phyloP scores from a whole-genome alignment of 345 rosid species.

The Corchorus olitorius region DNA sequence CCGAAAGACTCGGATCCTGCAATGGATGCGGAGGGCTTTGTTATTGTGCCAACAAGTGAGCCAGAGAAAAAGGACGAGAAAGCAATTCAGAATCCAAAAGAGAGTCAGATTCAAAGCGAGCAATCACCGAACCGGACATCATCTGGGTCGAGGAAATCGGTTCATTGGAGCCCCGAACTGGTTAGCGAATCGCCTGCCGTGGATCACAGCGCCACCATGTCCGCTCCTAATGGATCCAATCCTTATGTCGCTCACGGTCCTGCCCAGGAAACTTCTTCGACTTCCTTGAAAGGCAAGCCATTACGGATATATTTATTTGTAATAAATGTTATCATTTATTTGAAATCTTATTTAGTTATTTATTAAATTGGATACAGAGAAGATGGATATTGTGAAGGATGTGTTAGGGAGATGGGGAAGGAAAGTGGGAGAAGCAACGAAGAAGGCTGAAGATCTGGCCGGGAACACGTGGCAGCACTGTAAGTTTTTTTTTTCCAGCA shows the following conservation, averaged over 20 bases:
- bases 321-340: neutral
- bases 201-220: constrained; percentile 22
- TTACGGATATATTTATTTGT: neutral
- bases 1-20: constrained; percentile 28
- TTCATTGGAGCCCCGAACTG: constrained; percentile 76
- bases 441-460: constrained; percentile 67
- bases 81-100: constrained; percentile 21
- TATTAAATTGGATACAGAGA: constrained; percentile 41
- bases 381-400: constrained; percentile 54
- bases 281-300: constrained; percentile 54
- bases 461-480: constrained; percentile 59
- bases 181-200: constrained; percentile 50
- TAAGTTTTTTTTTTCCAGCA: constrained; percentile 10
- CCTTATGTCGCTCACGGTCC: constrained; percentile 53
- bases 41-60: constrained; percentile 31
- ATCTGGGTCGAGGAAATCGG: constrained; percentile 58
- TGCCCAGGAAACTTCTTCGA: constrained; percentile 33
- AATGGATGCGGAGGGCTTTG: constrained; percentile 34
- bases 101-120: constrained; percentile 33
- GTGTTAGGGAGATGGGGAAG: constrained; percentile 61
- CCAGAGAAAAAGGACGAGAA: constrained; percentile 29
- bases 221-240: constrained; percentile 45
- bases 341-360: neutral
- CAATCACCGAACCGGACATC: constrained; percentile 31
- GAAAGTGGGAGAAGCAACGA: constrained; percentile 59